A percentile compares a stretch with the other conserved stretches of the same genome.
Conservation (phyloP, 805 yeast genomes). For the Aciculoconidium aculeatum region DNA sequence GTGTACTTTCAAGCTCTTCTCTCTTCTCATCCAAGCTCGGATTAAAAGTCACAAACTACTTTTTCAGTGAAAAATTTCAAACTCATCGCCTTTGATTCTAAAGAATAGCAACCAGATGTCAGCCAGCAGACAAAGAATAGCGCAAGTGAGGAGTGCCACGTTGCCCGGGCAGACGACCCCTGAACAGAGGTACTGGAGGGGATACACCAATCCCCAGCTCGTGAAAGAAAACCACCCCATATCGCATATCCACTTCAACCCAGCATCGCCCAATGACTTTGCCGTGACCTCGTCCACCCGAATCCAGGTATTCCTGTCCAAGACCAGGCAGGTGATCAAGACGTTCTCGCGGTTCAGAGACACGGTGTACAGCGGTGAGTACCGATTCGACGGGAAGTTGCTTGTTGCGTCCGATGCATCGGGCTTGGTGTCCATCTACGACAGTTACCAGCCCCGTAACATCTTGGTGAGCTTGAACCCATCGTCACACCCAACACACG, state of each 20-base stretch:
- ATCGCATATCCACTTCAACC: slow-evolving; percentile 82
- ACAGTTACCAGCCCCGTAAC: slow-evolving; percentile 73
- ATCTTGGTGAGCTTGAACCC: slow-evolving; percentile 77
- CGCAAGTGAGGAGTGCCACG: slow-evolving; percentile 63
- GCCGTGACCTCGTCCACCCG: slow-evolving; percentile 90
- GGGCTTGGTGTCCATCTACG: slow-evolving; percentile 87
- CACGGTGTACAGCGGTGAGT: slow-evolving; percentile 87
- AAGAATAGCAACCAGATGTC: too few relatives aligned
- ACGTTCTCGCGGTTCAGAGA: slow-evolving; percentile 87
- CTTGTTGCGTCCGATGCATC: slow-evolving; percentile 93
- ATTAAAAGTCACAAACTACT: too few relatives aligned
- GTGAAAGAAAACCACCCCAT: slow-evolving; percentile 93
- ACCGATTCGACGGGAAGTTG: slow-evolving; percentile 84
- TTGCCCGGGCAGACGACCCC: slow-evolving; percentile 83
- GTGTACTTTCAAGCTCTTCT: too few relatives aligned
- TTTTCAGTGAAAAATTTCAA: too few relatives aligned
- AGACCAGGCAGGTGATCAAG: slow-evolving; percentile 84
- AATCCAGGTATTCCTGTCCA: slow-evolving; percentile 89
- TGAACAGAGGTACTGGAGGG: slow-evolving; percentile 92
- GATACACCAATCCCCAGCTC: slow-evolving; percentile 75
- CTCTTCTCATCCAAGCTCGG: too few relatives aligned
- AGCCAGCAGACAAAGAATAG: slow-evolving; percentile 58
- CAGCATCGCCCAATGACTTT: slow-evolving; percentile 80
- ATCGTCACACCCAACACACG: slow-evolving; percentile 84
- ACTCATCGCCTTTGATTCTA: too few relatives aligned